These are phyloP conservation scores for Hortaea sp. DNA, from an alignment of 2,329 filamentous ascomycete genomes.

Conservation along the genomic window DNA sequence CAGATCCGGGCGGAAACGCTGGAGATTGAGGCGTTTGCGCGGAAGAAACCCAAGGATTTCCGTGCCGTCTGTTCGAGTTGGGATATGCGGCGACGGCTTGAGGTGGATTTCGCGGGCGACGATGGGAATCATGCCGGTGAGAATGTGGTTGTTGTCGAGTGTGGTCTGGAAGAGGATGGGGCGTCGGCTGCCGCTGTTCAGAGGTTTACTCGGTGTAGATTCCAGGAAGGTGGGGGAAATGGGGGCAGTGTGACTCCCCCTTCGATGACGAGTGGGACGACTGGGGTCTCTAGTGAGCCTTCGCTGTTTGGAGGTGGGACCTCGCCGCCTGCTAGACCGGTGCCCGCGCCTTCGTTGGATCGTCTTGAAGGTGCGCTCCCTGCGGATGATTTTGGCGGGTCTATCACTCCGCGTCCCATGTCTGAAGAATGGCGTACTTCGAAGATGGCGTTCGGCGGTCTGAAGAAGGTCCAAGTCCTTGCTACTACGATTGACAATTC, in stretches of 20 bases:
- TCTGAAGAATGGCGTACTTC: slow-evolving; percentile 59
- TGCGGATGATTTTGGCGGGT: slow-evolving; percentile 17
- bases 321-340: slow-evolving; percentile 26
- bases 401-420: slow-evolving; percentile 19
- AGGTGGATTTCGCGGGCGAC: slow-evolving; percentile 81
- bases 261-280: slow-evolving; percentile 14
- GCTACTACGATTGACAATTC: slow-evolving; percentile 66
- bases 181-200: slow-evolving; percentile 37
- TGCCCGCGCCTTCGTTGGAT: slow-evolving; percentile 17
- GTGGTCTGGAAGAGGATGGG: slow-evolving; percentile 54
- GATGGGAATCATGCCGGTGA: slow-evolving; percentile 69
- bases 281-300: slow-evolving; percentile 16
- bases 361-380: slow-evolving; percentile 14
- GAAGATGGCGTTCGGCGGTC: slow-evolving; percentile 50
- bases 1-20: slow-evolving; percentile 67
- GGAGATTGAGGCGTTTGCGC: slow-evolving; percentile 69
- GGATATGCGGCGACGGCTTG: slow-evolving; percentile 80
- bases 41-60: slow-evolving; percentile 66
- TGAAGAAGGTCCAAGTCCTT: slow-evolving; percentile 54
- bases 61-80: slow-evolving; percentile 69
- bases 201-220: slow-evolving; percentile 48
- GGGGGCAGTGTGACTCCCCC: slow-evolving; percentile 15
- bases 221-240: slow-evolving; percentile 17
- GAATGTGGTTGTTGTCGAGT: slow-evolving; percentile 61
- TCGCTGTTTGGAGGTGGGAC: slow-evolving; percentile 44